These are phyloP conservation scores for Vitis vinifera DNA, from an alignment of 164 flowering plant species.

Conservation along the genomic window ASM3070453v1 NC_081805.1:457001-457500, in stretches of 20 bases:
- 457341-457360: not conserved
- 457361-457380: slow-evolving; percentile 4
- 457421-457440: slow-evolving; percentile 23
- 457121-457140: not conserved
- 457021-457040: no score
- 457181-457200: not conserved
- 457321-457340: no score
- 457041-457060: no score
- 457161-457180: not conserved
- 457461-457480: not conserved
- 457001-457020: no score
- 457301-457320: not conserved
- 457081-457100: not conserved
- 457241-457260: slow-evolving; percentile 5
- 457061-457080: no score
- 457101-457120: not conserved
- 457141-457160: not conserved
- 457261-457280: slow-evolving; percentile 7
- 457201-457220: slow-evolving; percentile 4
- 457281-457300: slow-evolving; percentile 8
- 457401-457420: slow-evolving; percentile 15
- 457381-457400: slow-evolving; percentile 6
- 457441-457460: slow-evolving; percentile 9
- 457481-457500: slow-evolving; percentile 3
- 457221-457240: slow-evolving; percentile 1